Percentiles rank a stretch among this genome's conserved stretches.
These are phyloP conservation scores for Cicer arietinum DNA, from an alignment of 306 rosid species.

Conservation along the genomic window DNA sequence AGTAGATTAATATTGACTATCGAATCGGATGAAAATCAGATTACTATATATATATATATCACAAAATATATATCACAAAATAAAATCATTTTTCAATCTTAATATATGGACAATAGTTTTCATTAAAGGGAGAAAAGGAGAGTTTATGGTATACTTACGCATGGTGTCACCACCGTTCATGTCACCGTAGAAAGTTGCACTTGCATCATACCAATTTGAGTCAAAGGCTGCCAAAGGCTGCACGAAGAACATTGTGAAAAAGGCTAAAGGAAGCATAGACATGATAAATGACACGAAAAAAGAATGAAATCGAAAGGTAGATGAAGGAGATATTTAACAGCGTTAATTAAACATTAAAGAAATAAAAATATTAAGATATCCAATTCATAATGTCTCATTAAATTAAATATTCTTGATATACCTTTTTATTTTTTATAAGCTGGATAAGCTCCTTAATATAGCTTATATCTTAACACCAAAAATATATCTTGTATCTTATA, in stretches of 20 bases:
- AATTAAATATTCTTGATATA: too few relatives aligned
- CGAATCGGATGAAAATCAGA: too few relatives aligned
- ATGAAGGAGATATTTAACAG: too few relatives aligned
- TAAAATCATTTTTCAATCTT: not conserved
- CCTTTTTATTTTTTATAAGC: too few relatives aligned
- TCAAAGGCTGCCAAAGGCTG: constrained; percentile 24
- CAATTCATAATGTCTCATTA: too few relatives aligned
- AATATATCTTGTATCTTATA: too few relatives aligned
- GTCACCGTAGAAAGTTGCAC: constrained; percentile 83
- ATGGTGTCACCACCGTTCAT: constrained; percentile 64
- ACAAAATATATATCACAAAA: not conserved
- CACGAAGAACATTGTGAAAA: constrained; percentile 28
- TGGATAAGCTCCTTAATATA: too few relatives aligned
- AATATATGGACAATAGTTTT: not conserved
- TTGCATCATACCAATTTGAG: constrained; percentile 53
- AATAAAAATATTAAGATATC: too few relatives aligned
- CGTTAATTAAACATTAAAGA: too few relatives aligned
- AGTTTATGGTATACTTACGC: constrained; percentile 55
- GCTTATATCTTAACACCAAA: too few relatives aligned
- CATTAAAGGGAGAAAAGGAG: not conserved
- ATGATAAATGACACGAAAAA: not conserved
- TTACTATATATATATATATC: too few relatives aligned
- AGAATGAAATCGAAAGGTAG: not conserved
- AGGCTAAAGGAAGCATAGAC: not conserved
- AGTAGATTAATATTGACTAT: too few relatives aligned